phyloP scores from a whole-genome alignment of 2,329 filamentous ascomycete genomes.

The Tolypocladium album region DNA sequence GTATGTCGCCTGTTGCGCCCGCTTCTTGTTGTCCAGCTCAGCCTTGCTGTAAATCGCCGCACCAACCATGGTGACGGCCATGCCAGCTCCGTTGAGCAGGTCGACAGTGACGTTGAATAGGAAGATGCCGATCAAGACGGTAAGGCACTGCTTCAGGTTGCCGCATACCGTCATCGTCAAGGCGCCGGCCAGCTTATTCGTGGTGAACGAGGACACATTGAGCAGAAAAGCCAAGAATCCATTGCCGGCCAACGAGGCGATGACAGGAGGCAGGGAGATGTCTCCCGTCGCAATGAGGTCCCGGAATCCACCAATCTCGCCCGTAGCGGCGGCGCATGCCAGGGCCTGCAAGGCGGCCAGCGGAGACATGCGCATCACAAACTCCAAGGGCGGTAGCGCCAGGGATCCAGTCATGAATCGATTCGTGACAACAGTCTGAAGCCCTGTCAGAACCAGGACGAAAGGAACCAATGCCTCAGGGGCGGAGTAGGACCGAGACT shows the following conservation, averaged over 20 bases:
- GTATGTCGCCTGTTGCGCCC: conserved; percentile 19
- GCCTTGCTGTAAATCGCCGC: conserved; percentile 48
- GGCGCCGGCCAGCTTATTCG: conserved; percentile 46
- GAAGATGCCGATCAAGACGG: conserved; percentile 41
- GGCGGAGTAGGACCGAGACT: background rate
- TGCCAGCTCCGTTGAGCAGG: conserved; percentile 43
- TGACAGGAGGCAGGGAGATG: conserved; percentile 21
- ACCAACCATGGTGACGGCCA: conserved; percentile 42
- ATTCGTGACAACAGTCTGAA: conserved; percentile 49
- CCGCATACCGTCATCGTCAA: conserved; percentile 50
- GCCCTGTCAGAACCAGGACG: conserved; percentile 5
- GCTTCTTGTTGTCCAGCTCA: conserved; percentile 38
- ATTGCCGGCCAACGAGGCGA: conserved; percentile 36
- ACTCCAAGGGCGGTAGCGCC: conserved; percentile 45
- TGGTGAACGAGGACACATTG: conserved; percentile 46
- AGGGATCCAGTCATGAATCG: conserved; percentile 52
- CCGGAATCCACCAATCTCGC: conserved; percentile 36
- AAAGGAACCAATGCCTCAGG: background rate
- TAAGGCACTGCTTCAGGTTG: conserved; percentile 48
- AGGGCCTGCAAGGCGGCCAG: conserved; percentile 46
- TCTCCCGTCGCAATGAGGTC: conserved; percentile 22
- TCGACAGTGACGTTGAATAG: conserved; percentile 41
- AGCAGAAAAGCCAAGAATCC: conserved; percentile 43
- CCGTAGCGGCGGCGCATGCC: conserved; percentile 37
- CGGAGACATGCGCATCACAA: conserved; percentile 52